These are phyloP conservation scores for Aspergillus sp. DNA, from an alignment of 2,329 filamentous ascomycete species.

Conservation along the genomic window DNA sequence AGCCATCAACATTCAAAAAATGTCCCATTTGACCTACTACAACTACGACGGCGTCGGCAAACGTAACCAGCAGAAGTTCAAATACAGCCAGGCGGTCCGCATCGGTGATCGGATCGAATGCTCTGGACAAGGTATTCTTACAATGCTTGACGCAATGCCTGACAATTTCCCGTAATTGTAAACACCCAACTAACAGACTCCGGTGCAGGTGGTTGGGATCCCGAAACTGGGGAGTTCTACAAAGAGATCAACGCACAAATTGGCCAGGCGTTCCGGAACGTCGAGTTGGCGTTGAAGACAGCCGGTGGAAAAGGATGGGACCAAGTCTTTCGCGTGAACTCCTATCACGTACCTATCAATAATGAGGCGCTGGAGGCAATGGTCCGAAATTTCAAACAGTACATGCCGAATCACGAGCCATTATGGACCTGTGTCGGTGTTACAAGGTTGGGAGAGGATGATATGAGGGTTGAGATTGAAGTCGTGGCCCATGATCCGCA, in stretches of 20 bases:
- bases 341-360: conserved; percentile 47
- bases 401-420: conserved; percentile 53
- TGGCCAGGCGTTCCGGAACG: conserved; percentile 56
- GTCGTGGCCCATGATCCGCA: conserved; percentile 46
- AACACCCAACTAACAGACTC: not conserved
- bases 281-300: conserved; percentile 50
- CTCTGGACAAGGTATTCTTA: conserved; percentile 22
- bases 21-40: conserved; percentile 40
- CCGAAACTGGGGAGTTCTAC: conserved; percentile 19
- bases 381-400: conserved; percentile 49
- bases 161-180: not conserved
- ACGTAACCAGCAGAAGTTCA: conserved; percentile 28
- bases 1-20: conserved; percentile 12
- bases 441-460: conserved; percentile 43
- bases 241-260: conserved; percentile 46
- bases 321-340: conserved; percentile 52
- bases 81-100: conserved; percentile 50
- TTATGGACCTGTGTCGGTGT: conserved; percentile 57
- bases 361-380: conserved; percentile 40
- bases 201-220: conserved; percentile 35
- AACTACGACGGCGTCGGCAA: conserved; percentile 40
- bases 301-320: conserved; percentile 50
- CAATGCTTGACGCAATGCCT: not conserved
- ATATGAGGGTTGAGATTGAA: conserved; percentile 61
- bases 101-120: conserved; percentile 49